A percentile compares a stretch with the other conserved stretches of the same genome.
These are phyloP conservation scores for Harringtonia lauricola DNA, from an alignment of 2,329 filamentous ascomycete species.

Conservation along the genomic window DNA sequence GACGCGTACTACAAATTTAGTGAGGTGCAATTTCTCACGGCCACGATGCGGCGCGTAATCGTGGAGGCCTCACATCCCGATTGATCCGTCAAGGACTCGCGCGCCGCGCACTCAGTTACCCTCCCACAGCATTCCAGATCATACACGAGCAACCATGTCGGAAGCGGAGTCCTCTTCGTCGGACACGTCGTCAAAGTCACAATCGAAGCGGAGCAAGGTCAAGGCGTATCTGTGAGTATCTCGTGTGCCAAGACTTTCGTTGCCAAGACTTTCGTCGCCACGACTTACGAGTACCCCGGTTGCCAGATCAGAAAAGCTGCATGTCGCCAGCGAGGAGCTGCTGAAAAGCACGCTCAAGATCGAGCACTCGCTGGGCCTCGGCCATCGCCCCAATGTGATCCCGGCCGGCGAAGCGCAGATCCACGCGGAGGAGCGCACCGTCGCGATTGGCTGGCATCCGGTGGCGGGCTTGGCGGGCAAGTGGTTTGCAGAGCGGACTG, in stretches of 20 bases:
- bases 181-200: no score
- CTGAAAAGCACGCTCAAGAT: constrained; percentile 28
- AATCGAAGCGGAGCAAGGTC: constrained; percentile 10
- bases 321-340: constrained; percentile 19
- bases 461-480: constrained; percentile 44
- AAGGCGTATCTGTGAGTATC: constrained; percentile 10
- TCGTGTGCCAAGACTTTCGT: neutral
- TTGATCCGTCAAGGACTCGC: no score
- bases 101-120: no score
- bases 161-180: no score
- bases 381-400: constrained; percentile 30
- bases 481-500: constrained; percentile 46
- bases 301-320: no score
- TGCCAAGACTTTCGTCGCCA: neutral
- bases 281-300: no score
- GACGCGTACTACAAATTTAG: no score
- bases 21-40: no score
- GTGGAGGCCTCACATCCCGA: no score
- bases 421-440: constrained; percentile 24
- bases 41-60: no score
- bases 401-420: constrained; percentile 26
- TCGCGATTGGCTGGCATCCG: constrained; percentile 48
- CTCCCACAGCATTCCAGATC: no score
- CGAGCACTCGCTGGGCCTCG: constrained; percentile 32
- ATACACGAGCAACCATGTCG: no score